Conservation (phyloP, 2,329 filamentous ascomycete species). For the Pseudopithomyces maydicus region DNA sequence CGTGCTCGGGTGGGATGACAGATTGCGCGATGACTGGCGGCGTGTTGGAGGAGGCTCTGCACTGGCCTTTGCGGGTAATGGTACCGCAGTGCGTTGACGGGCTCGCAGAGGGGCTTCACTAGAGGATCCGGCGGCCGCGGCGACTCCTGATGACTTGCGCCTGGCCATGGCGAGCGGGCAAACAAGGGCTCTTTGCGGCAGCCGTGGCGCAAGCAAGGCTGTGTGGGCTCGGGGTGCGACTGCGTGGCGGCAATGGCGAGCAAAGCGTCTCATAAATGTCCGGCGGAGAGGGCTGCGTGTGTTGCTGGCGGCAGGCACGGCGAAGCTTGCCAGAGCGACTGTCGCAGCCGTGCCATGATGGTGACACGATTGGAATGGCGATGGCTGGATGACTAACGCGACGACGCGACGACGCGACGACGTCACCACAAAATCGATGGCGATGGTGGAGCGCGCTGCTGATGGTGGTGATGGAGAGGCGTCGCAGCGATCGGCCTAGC, state of each 20-base stretch:
- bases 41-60: slow-evolving; percentile 33
- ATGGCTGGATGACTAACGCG: neutral
- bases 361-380: neutral
- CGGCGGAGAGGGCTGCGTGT: slow-evolving; percentile 9
- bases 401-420: neutral
- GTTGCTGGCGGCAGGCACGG: neutral
- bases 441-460: neutral
- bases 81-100: slow-evolving; percentile 5
- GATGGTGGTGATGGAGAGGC: slow-evolving; percentile 5
- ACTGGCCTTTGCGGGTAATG: slow-evolving; percentile 16
- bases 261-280: slow-evolving; percentile 37
- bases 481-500: slow-evolving; percentile 2
- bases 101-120: neutral
- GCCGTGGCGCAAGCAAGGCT: slow-evolving; percentile 17
- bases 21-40: slow-evolving; percentile 30
- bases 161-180: slow-evolving; percentile 25
- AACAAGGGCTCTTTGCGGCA: slow-evolving; percentile 9
- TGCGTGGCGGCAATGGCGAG: slow-evolving; percentile 19
- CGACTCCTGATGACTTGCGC: slow-evolving; percentile 32
- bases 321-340: neutral
- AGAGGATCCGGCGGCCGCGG: slow-evolving; percentile 20
- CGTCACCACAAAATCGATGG: neutral
- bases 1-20: slow-evolving; percentile 23
- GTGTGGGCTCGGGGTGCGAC: slow-evolving; percentile 24
- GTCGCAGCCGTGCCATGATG: slow-evolving; percentile 5